phyloP scores from a whole-genome alignment of 2,329 filamentous ascomycete species.

The Cytospora piceae region DNA sequence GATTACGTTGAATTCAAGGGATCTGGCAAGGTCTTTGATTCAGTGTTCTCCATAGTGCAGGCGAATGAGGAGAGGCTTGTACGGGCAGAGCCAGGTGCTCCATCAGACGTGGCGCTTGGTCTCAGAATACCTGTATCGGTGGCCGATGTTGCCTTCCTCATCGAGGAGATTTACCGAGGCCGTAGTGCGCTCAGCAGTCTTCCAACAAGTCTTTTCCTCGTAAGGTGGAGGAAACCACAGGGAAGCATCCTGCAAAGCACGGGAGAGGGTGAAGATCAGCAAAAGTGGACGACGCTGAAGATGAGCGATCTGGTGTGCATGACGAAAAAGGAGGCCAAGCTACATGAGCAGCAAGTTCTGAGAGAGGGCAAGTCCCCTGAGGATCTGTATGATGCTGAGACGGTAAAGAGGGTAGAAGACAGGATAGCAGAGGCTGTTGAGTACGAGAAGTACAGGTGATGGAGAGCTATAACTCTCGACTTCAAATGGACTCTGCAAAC shows the following conservation, averaged over 20 bases:
- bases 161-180: conserved; percentile 87
- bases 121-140: conserved; percentile 78
- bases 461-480: no score
- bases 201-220: conserved; percentile 76
- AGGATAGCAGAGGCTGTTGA: conserved; percentile 69
- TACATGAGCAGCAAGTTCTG: conserved; percentile 80
- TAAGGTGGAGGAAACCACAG: conserved; percentile 75
- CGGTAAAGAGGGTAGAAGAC: conserved; percentile 68
- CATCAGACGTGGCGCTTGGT: conserved; percentile 60
- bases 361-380: conserved; percentile 68
- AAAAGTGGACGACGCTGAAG: conserved; percentile 73
- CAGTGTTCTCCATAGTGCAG: conserved; percentile 75
- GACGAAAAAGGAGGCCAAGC: conserved; percentile 86
- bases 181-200: conserved; percentile 83
- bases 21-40: conserved; percentile 90
- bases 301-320: conserved; percentile 80
- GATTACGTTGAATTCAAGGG: conserved; percentile 82
- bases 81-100: conserved; percentile 52
- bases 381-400: conserved; percentile 73
- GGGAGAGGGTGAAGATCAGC: conserved; percentile 69
- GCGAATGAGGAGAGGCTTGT: conserved; percentile 78
- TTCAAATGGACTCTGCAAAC: not conserved
- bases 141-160: conserved; percentile 82
- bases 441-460: conserved; percentile 58
- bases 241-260: conserved; percentile 61